These are phyloP conservation scores for Wickerhamomyces xylosicus DNA, from an alignment of 805 yeast species.

Conservation along the genomic window DNA sequence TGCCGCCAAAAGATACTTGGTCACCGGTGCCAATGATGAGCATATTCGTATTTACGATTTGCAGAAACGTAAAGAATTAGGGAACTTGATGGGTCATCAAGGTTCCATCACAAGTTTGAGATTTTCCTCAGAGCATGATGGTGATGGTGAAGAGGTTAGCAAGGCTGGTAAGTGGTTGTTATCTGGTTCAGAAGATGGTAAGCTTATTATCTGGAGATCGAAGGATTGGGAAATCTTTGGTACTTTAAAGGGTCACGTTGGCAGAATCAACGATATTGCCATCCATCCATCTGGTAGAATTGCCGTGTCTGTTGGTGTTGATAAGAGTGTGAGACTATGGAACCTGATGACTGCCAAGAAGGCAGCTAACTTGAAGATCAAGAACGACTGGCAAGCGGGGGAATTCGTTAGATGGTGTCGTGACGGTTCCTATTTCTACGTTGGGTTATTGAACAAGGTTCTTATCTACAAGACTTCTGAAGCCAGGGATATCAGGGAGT, in stretches of 20 bases:
- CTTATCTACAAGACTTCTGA: slow-evolving; percentile 54
- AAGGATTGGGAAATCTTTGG: slow-evolving; percentile 95
- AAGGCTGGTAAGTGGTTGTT: slow-evolving; percentile 78
- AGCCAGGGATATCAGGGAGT: slow-evolving; percentile 46
- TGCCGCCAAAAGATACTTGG: slow-evolving; percentile 72
- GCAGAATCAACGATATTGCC: slow-evolving; percentile 72
- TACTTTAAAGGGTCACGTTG: slow-evolving; percentile 79
- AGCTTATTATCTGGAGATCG: slow-evolving; percentile 84
- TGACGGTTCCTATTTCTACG: slow-evolving; percentile 61
- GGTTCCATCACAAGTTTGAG: slow-evolving; percentile 76
- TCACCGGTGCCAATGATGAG: slow-evolving; percentile 93
- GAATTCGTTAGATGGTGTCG: slow-evolving; percentile 59
- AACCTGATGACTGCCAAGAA: slow-evolving; percentile 93
- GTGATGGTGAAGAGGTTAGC: slow-evolving; percentile 8
- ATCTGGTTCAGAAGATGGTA: slow-evolving; percentile 87
- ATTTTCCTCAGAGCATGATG: slow-evolving; percentile 47
- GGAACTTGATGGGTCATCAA: slow-evolving; percentile 78
- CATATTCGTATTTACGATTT: slow-evolving; percentile 90
- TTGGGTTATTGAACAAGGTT: slow-evolving; percentile 60
- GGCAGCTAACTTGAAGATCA: slow-evolving; percentile 74
- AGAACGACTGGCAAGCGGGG: slow-evolving; percentile 56
- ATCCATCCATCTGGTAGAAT: slow-evolving; percentile 87
- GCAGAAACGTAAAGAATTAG: slow-evolving; percentile 88
- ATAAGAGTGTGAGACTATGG: slow-evolving; percentile 82
- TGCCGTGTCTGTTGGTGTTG: slow-evolving; percentile 83